Base-by-base conservation (phyloP, 2,329 filamentous ascomycete species). In the Aspergillus cejpii region DNA sequence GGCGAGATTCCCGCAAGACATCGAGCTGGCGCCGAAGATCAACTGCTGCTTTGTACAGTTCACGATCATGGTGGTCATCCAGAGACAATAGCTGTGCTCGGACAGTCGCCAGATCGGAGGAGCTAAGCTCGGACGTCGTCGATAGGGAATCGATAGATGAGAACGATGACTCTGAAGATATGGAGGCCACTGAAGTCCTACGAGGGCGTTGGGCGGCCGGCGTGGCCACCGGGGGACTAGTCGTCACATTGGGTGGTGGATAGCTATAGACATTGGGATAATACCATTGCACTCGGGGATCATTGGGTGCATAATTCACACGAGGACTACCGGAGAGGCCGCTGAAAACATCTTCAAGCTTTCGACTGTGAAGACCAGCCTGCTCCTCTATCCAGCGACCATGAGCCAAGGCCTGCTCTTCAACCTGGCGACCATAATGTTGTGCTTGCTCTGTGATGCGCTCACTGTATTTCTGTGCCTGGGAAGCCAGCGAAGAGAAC, bases 381-480 rank as follows among this genome's bases (percentile, higher is more conserved):
- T 69, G 65, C 38, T 67, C 57, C 51, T 70, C 65, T 6, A 68
- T 50, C 58, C 65, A 67, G 8, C 61, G 58, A 26, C 62, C 63
- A 50, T 62, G 63, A 3, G 63, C 58, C 43, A 65, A 49, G 5
- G 66, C 67, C 26, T 63, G 64, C 33, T 67, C 62, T 53, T 71
- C 67, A 1, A 69, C 61, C 45, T 64, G 58, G 24, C 62, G 53
- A 23, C 66, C 60, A 48, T 66, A 68, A 39, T 64, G 51, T 40
- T 64, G 57, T 5, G 65, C 65, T 44, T 66, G 64, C 39, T 65
- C 59, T 11, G 55, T 53, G 19, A 68, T 59, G 7, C 64, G 63
- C 37, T 68, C 64, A 3, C 65, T 65, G 33, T 69, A 69, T 40
- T 66, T 64, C 43, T 69, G 63, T 7, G 66, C 66, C 37, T 66